A percentile compares a stretch with the other conserved stretches of the same genome.
phyloP scores from a whole-genome alignment of 805 yeast species.

The Metschnikowia kofuensis region DNA sequence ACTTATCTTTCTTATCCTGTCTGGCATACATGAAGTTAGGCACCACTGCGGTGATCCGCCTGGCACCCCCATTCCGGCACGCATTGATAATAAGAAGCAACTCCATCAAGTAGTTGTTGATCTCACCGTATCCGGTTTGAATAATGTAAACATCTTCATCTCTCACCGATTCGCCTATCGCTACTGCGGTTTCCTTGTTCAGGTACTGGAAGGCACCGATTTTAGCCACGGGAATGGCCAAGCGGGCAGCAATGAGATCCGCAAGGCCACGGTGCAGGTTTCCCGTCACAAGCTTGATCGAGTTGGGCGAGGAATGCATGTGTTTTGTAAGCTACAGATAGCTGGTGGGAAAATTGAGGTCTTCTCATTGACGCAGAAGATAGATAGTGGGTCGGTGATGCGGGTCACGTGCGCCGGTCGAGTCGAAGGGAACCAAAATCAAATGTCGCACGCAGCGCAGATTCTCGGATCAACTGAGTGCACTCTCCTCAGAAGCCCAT shows the following conservation, averaged over 20 bases:
- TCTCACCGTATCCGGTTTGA: slow-evolving; percentile 74
- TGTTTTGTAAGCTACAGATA: too few species aligned
- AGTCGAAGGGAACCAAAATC: too few species aligned
- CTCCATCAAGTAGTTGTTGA: slow-evolving; percentile 73
- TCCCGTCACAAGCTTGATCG: slow-evolving; percentile 64
- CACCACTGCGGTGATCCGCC: slow-evolving; percentile 80
- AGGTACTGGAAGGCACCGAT: slow-evolving; percentile 58
- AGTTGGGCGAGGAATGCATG: slow-evolving; percentile 37
- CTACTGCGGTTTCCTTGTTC: slow-evolving; percentile 71
- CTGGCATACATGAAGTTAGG: slow-evolving; percentile 88
- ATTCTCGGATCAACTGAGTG: too few species aligned
- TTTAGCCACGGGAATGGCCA: slow-evolving; percentile 42
- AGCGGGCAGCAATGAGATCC: slow-evolving; percentile 33
- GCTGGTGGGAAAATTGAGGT: too few species aligned
- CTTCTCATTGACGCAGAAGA: too few species aligned
- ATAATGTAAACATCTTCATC: slow-evolving; percentile 81
- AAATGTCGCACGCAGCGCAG: too few species aligned
- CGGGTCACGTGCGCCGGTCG: too few species aligned
- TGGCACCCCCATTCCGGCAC: slow-evolving; percentile 77
- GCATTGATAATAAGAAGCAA: slow-evolving; percentile 76
- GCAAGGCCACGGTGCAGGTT: slow-evolving; percentile 69
- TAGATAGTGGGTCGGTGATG: too few species aligned
- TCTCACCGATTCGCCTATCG: slow-evolving; percentile 78
- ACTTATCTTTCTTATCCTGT: slow-evolving; percentile 82
- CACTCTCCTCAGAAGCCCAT: too few species aligned